Conservation (phyloP, 2,329 filamentous ascomycete genomes). For the Calonectria hongkongensis region DNA sequence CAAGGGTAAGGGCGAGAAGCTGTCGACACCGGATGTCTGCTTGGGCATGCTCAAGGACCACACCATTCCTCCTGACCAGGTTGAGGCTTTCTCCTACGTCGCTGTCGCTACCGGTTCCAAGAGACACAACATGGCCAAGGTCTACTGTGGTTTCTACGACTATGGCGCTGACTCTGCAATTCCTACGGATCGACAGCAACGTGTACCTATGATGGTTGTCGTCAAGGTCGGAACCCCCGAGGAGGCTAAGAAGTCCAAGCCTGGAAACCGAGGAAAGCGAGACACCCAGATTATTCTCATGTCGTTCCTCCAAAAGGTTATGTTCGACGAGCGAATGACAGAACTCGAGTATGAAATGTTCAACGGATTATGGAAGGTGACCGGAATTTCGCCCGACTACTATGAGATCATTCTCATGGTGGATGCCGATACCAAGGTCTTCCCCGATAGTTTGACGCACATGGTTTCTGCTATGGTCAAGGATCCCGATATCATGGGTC, state of each 20-base stretch:
- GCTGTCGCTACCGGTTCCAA: slow-evolving; percentile 97
- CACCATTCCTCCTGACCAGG: slow-evolving; percentile 85
- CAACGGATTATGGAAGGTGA: slow-evolving; percentile 99
- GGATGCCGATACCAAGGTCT: slow-evolving; percentile 98
- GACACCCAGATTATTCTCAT: slow-evolving; percentile 99
- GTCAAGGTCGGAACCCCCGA: slow-evolving; percentile 97
- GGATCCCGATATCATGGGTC: slow-evolving; percentile 98
- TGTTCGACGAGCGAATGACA: slow-evolving; percentile 99
- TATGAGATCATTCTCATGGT: slow-evolving; percentile 99
- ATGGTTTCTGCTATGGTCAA: slow-evolving; percentile 99
- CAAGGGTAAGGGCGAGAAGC: slow-evolving; percentile 92
- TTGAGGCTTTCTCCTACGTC: slow-evolving; percentile 94
- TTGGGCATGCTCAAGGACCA: slow-evolving; percentile 97
- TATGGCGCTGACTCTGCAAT: slow-evolving; percentile 89
- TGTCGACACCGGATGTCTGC: slow-evolving; percentile 92
- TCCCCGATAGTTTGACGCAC: slow-evolving; percentile 97
- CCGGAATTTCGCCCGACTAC: slow-evolving; percentile 97
- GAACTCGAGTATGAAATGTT: slow-evolving; percentile 99
- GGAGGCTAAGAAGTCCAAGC: slow-evolving; percentile 87
- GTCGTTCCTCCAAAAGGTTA: slow-evolving; percentile 99
- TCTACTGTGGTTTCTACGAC: slow-evolving; percentile 98
- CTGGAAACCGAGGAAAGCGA: slow-evolving; percentile 97
- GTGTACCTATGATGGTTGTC: slow-evolving; percentile 97
- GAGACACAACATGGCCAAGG: slow-evolving; percentile 99
- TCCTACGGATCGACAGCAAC: slow-evolving; percentile 90